Evolutionary conservation across 495 filamentous ascomycete genomes (phyloP).

Genomic region (Penicillium argentinense): DNA sequence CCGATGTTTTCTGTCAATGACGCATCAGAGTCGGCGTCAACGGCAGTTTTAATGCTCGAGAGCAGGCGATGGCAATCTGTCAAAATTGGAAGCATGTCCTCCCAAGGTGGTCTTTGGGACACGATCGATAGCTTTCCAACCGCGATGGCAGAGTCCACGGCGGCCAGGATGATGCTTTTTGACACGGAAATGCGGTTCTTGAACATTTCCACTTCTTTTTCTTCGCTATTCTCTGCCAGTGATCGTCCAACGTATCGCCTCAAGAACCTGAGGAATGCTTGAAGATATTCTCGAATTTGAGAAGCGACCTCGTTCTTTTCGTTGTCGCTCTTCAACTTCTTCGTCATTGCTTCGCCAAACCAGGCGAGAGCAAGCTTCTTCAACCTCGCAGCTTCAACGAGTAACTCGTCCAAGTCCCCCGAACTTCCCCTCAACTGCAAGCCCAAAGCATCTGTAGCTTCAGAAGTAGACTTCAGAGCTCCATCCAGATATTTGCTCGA

Average conservation of each 20-base stretch:
- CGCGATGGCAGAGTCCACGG: slow-evolving; percentile 41
- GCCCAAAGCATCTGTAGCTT: slow-evolving; percentile 49
- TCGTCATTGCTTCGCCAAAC: slow-evolving; percentile 43
- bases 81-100: slow-evolving; percentile 37
- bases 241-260: slow-evolving; percentile 46
- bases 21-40: slow-evolving; percentile 24
- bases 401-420: slow-evolving; percentile 67
- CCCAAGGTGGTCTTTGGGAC: slow-evolving; percentile 40
- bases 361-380: slow-evolving; percentile 60
- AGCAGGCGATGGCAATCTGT: slow-evolving; percentile 41
- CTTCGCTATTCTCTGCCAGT: slow-evolving; percentile 30
- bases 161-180: slow-evolving; percentile 40
- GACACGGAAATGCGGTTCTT: slow-evolving; percentile 30
- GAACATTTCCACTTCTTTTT: slow-evolving; percentile 32
- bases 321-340: slow-evolving; percentile 13
- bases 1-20: slow-evolving; percentile 22
- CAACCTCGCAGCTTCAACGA: slow-evolving; percentile 61
- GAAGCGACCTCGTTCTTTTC: slow-evolving; percentile 21
- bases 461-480: slow-evolving; percentile 27
- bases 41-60: slow-evolving; percentile 30
- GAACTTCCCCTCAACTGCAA: slow-evolving; percentile 62
- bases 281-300: slow-evolving; percentile 38
- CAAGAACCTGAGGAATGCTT: slow-evolving; percentile 42
- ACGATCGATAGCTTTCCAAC: slow-evolving; percentile 43
- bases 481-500: slow-evolving; percentile 21